Conservation (phyloP, 2,329 filamentous ascomycete species). For the Alternaria longipes region DNA sequence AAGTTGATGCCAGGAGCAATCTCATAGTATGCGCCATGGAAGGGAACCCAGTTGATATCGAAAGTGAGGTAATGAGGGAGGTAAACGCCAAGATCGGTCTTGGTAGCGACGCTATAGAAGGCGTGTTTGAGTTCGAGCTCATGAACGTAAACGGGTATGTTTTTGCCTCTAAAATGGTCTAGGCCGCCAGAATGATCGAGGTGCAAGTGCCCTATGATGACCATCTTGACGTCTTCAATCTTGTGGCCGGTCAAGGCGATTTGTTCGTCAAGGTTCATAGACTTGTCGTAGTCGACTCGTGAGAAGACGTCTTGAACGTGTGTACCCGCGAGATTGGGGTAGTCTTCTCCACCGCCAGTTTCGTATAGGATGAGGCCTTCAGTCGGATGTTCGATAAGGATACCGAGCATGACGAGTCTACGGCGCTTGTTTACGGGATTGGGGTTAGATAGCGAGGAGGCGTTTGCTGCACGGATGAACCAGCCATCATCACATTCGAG, state of each 20-base stretch:
- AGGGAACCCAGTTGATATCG: slow-evolving; percentile 50
- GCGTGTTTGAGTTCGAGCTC: slow-evolving; percentile 51
- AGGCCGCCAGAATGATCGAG: slow-evolving; percentile 51
- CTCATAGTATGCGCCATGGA: slow-evolving; percentile 45
- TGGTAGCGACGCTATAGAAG: slow-evolving; percentile 41
- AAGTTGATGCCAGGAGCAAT: slow-evolving; percentile 47
- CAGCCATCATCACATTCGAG: slow-evolving; percentile 50
- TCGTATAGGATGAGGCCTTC: slow-evolving; percentile 51
- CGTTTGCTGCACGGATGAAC: slow-evolving; percentile 45
- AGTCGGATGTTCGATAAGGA: slow-evolving; percentile 36
- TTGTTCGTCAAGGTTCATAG: slow-evolving; percentile 34
- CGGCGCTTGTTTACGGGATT: slow-evolving; percentile 38
- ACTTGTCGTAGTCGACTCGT: slow-evolving; percentile 36
- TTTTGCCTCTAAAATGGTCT: slow-evolving; percentile 46
- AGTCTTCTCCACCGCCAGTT: slow-evolving; percentile 45
- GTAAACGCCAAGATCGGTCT: slow-evolving; percentile 46
- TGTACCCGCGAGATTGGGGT: slow-evolving; percentile 40
- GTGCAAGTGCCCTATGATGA: slow-evolving; percentile 51
- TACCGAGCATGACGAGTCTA: slow-evolving; percentile 36
- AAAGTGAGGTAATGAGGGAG: slow-evolving; percentile 50
- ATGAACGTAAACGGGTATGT: slow-evolving; percentile 50
- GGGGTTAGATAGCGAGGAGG: slow-evolving; percentile 39
- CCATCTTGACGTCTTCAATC: slow-evolving; percentile 49
- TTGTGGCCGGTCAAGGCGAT: slow-evolving; percentile 44
- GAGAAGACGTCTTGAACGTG: slow-evolving; percentile 47